Conservation (phyloP, 495 filamentous ascomycete species). For the Aspergillus mulundensis region DNA sequence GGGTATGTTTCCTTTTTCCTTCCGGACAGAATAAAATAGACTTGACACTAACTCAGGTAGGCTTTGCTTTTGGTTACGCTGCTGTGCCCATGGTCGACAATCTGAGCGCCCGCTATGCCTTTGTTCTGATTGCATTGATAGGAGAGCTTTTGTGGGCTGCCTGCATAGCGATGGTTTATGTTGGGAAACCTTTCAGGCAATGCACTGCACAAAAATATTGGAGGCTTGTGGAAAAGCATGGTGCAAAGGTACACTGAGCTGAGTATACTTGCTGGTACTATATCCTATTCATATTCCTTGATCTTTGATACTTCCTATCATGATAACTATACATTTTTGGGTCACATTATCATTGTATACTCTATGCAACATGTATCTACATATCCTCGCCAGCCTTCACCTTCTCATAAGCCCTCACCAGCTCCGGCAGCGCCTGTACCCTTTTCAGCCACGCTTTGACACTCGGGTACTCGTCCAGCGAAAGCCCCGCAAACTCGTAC, state of each 20-base stretch:
- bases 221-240: background rate
- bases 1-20: constrained; percentile 14
- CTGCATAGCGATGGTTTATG: background rate
- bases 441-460: constrained; percentile 25
- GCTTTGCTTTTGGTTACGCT: constrained; percentile 3
- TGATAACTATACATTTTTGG: too few relatives aligned
- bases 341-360: too few relatives aligned
- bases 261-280: too few relatives aligned
- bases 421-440: constrained; percentile 26
- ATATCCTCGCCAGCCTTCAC: constrained; percentile 6
- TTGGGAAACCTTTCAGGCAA: background rate
- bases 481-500: constrained; percentile 36
- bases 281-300: too few relatives aligned
- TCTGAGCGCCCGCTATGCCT: background rate
- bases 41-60: background rate
- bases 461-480: constrained; percentile 36
- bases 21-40: background rate
- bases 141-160: background rate
- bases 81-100: background rate
- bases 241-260: background rate
- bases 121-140: background rate
- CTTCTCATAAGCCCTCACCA: constrained; percentile 26
- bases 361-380: too few relatives aligned
- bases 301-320: too few relatives aligned
- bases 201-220: background rate